Evolutionary conservation across 345 rosid species (phyloP), one percentile per base, ranked within the genome.

Genomic region (Murraya paniculata): DNA sequence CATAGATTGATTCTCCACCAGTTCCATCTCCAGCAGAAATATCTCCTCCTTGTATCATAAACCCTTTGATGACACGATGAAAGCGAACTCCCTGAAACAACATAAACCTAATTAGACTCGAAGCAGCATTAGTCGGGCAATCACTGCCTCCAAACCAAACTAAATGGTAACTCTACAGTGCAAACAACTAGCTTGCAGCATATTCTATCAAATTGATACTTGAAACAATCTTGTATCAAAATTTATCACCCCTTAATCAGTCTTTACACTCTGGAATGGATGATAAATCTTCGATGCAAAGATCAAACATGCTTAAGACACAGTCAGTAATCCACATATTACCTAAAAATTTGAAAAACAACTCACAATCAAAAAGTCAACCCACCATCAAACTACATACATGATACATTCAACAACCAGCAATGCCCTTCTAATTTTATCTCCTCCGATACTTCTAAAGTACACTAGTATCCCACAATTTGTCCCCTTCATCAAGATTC

Each of bases 21-120:
- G 92, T 90, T 18, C 99, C 98, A 87, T 96, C 86, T 21, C 94
- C 92, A 0, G 98, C 94, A 67, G 98, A 91, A 58, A 94, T 91
- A 59, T 96, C 99, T 80, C 98, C 99, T 55, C 98, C 98, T 88
- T 94, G 98, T 39, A 90, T 87, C 97, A 94, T 91, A 83, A 90
- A 92, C 55, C 97, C 92, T 85, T 91, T 96, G 73, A 92, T 89
- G 16, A 91, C 83, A 45, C 95, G 98, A 80, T 94, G 98, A 79
- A 96, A 90, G 36, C 90, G 79, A 59, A 86, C 88, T 64, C 98
- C 99, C 99, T 94, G 86, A 60, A 81, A 87, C 45, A 79, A 66
- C 13, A 21, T n/a, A 82, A 30, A 35, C 31, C 36, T 30, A 45
- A 71, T 14, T 75, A 62, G 58, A 38, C 55, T 58, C 33, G 24